These are phyloP conservation scores for Rhynchosporium secalis DNA, from an alignment of 2,329 filamentous ascomycete species.

Conservation along the genomic window DNA sequence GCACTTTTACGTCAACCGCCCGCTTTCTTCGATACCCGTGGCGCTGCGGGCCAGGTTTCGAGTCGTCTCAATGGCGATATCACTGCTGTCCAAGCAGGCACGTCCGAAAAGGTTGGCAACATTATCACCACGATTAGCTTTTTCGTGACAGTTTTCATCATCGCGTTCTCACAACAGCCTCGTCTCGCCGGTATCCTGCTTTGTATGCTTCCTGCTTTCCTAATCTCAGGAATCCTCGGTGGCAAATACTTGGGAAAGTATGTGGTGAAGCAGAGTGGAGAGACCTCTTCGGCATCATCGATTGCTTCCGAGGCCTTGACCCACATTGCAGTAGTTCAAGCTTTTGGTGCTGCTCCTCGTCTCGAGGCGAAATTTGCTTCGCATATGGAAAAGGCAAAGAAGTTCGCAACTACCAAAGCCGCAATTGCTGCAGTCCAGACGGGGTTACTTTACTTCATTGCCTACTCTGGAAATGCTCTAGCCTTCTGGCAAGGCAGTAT, in stretches of 20 bases:
- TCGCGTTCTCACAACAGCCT: slow-evolving; percentile 6
- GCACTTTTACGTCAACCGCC: slow-evolving; percentile 7
- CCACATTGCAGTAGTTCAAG: slow-evolving; percentile 4
- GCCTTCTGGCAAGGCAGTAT: slow-evolving; percentile 59
- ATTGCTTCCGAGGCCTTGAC: slow-evolving; percentile 6
- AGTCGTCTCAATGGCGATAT: slow-evolving; percentile 5
- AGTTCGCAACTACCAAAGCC: slow-evolving; percentile 51
- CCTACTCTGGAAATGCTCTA: slow-evolving; percentile 51
- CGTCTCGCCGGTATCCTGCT: slow-evolving; percentile 8
- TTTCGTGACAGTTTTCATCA: slow-evolving; percentile 9
- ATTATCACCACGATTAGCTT: slow-evolving; percentile 4
- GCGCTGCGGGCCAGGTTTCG: slow-evolving; percentile 7
- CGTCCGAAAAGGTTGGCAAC: slow-evolving; percentile 11
- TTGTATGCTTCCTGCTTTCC: slow-evolving; percentile 4
- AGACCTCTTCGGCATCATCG: slow-evolving; percentile 8
- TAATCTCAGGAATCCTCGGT: background rate
- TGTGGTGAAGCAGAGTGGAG: background rate
- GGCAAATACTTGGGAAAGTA: slow-evolving; percentile 1
- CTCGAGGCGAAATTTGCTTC: slow-evolving; percentile 51
- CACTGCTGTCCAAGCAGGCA: slow-evolving; percentile 8
- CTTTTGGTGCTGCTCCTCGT: slow-evolving; percentile 49
- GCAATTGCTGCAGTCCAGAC: slow-evolving; percentile 50
- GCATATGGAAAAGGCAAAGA: slow-evolving; percentile 45
- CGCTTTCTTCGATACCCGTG: slow-evolving; percentile 6
- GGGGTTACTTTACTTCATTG: slow-evolving; percentile 44